Conservation (phyloP, 148 eudicot species). For the Pharnaceum exiguum region DNA sequence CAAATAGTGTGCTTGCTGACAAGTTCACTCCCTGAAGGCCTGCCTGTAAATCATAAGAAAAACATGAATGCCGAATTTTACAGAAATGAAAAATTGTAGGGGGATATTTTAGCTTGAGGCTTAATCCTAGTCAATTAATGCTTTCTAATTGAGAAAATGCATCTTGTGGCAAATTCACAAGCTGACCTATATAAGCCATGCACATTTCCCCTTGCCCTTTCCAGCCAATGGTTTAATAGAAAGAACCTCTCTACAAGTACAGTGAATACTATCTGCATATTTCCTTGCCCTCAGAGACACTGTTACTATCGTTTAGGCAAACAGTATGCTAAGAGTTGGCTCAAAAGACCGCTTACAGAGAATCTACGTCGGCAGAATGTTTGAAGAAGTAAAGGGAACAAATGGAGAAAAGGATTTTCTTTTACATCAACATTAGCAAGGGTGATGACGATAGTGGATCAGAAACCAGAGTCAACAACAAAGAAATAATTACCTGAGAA, state of each 20-base stretch:
- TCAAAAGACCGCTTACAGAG: no score
- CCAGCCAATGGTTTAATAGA: no score
- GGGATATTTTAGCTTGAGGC: neutral
- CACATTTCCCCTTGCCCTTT: no score
- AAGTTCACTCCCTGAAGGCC: constrained; percentile 46
- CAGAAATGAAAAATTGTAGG: neutral
- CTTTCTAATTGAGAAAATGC: neutral
- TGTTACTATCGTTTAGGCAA: no score
- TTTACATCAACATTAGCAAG: neutral
- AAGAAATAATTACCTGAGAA: constrained; percentile 35
- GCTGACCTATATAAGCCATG: no score
- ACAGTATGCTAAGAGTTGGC: no score
- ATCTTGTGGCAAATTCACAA: neutral
- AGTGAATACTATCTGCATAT: no score
- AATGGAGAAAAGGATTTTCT: neutral
- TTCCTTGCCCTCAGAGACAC: no score
- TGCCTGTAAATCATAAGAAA: constrained; percentile 45
- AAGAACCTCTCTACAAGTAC: no score
- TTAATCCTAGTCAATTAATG: neutral
- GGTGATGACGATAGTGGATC: neutral
- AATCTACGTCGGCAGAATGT: no score
- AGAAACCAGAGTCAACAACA: neutral
- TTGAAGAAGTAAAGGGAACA: no score
- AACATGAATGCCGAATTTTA: neutral
- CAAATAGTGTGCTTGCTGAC: constrained; percentile 57